Base-by-base conservation (phyloP, 2,329 filamentous ascomycete genomes). In the Thermomyces lanuginosus region DNA sequence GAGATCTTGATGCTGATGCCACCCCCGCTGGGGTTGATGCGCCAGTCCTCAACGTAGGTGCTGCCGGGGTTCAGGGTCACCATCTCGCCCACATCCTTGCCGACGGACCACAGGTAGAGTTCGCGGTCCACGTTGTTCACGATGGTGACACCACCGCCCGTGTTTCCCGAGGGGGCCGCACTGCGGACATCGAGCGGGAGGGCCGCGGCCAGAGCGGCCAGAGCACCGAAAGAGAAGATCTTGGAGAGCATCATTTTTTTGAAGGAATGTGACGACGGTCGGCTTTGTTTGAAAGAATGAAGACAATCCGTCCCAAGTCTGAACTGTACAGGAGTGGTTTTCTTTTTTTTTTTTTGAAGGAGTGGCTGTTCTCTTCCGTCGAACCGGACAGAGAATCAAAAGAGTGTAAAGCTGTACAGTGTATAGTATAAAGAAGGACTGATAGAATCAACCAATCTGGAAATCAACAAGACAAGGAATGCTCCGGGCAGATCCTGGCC, bases 1-100 rank as follows among this genome's bases (percentile, higher is more conserved):
- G 53, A 40, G 20, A 57, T 39, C 47, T 57, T 57, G 44, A 57
- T 54, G 24, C 52, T 56, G 34, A 56, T 38, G 35, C 53, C 54
- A 22, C 54, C 54, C 22, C 51, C 53, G 34, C 51, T 47, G 36
- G 41, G 33, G 42, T 51, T 53, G 34, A 27, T 32, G 29, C 39
- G 39, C 45, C 45, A 56, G 20, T 36, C 21, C 34, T 56, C 51
- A 3, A 35, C 30, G 43, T 48, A 53, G 36, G 32, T 41, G 14
- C 48, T 49, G 27, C 53, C 51, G 27, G 34, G 36, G 36, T 45
- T 38, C 29, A 57, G 37, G 31, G 39, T 49, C 23, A 46, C 32
- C 49, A 51, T 56, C 28, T 44, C 36, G 10, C 46, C 46, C 30
- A 43, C 46, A 10, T 36, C 37, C 28, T 49, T 38, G 34, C 45